Percentiles rank a stretch among this genome's conserved stretches.
phyloP scores from a whole-genome alignment of 164 flowering plant species.

The Chimonanthus praecox region DNA sequence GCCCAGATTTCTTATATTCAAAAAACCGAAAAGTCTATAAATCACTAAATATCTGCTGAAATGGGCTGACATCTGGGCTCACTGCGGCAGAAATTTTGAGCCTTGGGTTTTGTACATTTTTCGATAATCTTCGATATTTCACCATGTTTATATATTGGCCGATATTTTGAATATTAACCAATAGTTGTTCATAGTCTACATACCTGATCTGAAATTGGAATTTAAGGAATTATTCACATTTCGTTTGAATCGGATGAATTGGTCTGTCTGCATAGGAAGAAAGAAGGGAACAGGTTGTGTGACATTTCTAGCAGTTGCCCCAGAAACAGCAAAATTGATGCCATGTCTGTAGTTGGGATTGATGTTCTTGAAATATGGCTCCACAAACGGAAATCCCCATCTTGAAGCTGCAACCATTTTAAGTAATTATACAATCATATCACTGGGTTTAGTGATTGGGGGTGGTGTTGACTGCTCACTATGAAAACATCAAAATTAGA shows the following conservation, averaged over 20 bases:
- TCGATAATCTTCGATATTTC: too few species aligned
- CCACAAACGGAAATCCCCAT: slow-evolving; percentile 19
- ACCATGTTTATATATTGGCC: too few species aligned
- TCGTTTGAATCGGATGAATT: slow-evolving; percentile 19
- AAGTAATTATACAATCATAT: not conserved
- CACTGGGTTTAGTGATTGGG: too few species aligned
- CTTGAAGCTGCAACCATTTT: slow-evolving; percentile 16
- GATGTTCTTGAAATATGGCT: slow-evolving; percentile 18
- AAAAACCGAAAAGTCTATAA: too few species aligned
- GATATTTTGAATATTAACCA: too few species aligned
- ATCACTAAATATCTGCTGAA: too few species aligned
- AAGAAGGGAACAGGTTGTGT: slow-evolving; percentile 15
- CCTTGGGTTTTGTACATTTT: too few species aligned
- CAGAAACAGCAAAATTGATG: slow-evolving; percentile 21
- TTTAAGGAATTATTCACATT: slow-evolving; percentile 9
- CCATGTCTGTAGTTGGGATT: slow-evolving; percentile 18
- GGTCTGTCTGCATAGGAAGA: slow-evolving; percentile 19
- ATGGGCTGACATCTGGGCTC: too few species aligned
- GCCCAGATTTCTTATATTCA: too few species aligned
- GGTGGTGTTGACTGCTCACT: too few species aligned
- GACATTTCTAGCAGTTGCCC: slow-evolving; percentile 20
- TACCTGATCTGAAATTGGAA: slow-evolving; percentile 10
- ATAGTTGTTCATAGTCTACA: not conserved
- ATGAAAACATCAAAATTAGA: too few species aligned
- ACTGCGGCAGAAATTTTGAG: too few species aligned